Evolutionary conservation across 805 yeast species (phyloP).

Genomic region (Metschnikowia amazonensis): DNA sequence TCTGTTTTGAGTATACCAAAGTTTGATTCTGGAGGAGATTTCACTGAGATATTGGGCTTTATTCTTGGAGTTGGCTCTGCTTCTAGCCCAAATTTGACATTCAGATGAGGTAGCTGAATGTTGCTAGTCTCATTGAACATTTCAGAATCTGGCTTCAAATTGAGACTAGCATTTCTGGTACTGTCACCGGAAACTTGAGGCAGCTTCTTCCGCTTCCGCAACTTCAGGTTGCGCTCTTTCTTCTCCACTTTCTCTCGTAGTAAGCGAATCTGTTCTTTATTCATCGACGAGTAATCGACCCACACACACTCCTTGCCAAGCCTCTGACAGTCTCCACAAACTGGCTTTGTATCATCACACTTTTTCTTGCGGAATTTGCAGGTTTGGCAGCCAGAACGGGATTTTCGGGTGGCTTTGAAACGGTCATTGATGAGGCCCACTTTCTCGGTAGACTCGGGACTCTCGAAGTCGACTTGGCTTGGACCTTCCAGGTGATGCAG

Average conservation of each 20-base stretch:
- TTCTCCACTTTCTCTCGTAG: slow-evolving; percentile 36
- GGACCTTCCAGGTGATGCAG: neutral
- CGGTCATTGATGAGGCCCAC: neutral
- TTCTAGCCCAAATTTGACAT: neutral
- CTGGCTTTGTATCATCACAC: slow-evolving; percentile 49
- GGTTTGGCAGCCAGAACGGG: slow-evolving; percentile 63
- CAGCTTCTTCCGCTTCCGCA: slow-evolving; percentile 31
- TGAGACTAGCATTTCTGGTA: neutral
- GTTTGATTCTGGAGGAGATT: neutral
- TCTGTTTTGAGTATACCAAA: neutral
- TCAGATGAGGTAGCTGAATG: neutral
- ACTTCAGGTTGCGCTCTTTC: slow-evolving; percentile 40
- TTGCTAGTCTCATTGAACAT: neutral
- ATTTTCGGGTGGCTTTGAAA: slow-evolving; percentile 16
- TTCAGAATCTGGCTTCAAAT: neutral
- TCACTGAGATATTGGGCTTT: neutral
- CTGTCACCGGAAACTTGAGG: neutral
- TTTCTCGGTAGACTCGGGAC: neutral
- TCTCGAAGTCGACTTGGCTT: neutral
- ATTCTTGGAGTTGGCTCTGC: neutral
- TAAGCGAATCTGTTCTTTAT: slow-evolving; percentile 31
- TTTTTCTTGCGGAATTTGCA: slow-evolving; percentile 64
- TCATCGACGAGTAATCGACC: slow-evolving; percentile 42
- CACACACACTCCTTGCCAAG: slow-evolving; percentile 47
- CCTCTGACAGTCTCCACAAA: slow-evolving; percentile 48